Conservation (phyloP, 2,329 filamentous ascomycete genomes). For the Phoma herbarum region DNA sequence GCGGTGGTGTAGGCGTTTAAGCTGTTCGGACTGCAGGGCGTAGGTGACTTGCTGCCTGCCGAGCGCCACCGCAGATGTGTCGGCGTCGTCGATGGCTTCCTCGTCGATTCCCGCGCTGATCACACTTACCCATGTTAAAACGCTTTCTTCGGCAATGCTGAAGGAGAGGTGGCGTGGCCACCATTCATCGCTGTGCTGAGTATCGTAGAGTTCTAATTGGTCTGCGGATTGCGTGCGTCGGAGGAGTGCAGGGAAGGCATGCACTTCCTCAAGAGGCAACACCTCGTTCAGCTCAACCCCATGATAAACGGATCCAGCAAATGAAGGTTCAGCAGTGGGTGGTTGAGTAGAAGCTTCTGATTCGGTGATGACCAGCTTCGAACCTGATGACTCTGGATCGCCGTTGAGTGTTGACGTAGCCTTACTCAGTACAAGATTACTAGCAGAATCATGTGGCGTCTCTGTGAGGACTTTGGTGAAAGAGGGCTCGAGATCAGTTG, state of each 20-base stretch:
- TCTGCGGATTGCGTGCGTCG: slow-evolving; percentile 69
- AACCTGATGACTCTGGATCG: slow-evolving; percentile 28
- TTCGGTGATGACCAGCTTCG: slow-evolving; percentile 26
- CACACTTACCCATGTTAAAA: slow-evolving; percentile 66
- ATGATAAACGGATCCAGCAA: slow-evolving; percentile 66
- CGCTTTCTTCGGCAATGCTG: slow-evolving; percentile 76
- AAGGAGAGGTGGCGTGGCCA: slow-evolving; percentile 80
- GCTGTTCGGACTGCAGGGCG: slow-evolving; percentile 60
- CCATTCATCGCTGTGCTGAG: slow-evolving; percentile 63
- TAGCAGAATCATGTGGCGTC: slow-evolving; percentile 44
- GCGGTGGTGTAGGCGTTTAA: slow-evolving; percentile 68
- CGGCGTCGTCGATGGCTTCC: slow-evolving; percentile 36
- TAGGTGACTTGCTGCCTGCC: slow-evolving; percentile 48
- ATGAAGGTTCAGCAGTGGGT: slow-evolving; percentile 61
- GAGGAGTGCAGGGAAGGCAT: slow-evolving; percentile 61
- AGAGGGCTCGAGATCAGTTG: slow-evolving; percentile 34
- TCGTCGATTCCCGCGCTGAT: slow-evolving; percentile 30
- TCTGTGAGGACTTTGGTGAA: slow-evolving; percentile 48
- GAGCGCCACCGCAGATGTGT: slow-evolving; percentile 47
- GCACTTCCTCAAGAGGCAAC: slow-evolving; percentile 56
- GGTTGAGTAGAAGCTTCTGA: slow-evolving; percentile 40
- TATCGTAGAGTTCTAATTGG: slow-evolving; percentile 39
- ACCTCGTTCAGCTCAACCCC: slow-evolving; percentile 63
- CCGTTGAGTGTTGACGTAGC: slow-evolving; percentile 25
- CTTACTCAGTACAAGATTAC: slow-evolving; percentile 32